Evolutionary conservation across 2,329 filamentous ascomycete genomes (phyloP), one percentile per base, ranked within the genome.

Genomic region (Coniochaeta sp.): DNA sequence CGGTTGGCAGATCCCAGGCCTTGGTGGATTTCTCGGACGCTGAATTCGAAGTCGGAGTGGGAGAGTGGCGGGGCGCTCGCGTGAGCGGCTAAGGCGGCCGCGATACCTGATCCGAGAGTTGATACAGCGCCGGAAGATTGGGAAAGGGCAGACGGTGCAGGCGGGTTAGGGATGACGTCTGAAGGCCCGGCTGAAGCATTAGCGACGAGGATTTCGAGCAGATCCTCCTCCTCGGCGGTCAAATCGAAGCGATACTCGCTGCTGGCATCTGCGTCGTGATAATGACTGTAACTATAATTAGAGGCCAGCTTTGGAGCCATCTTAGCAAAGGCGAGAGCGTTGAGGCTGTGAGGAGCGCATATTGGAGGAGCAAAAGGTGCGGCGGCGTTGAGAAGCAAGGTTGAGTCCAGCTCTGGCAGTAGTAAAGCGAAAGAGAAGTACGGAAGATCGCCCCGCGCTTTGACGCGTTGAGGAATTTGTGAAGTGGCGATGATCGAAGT

Each of bases 171-270:
- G 2, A 8, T n/a, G 4, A 30, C 24, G 9, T 5, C 14, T 17
- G 54, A 24, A 17, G 12, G 9, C 10, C 9, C 22, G 10, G 54
- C 36, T 17, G 54, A 56, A 56, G 54, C 40, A 55, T 58, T 58
- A 40, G 65, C 64, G 55, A 60, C 42, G 42, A 64, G 44, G 42
- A 63, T 73, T 61, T 58, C 71, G 66, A 81, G 65, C 52, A 76
- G 62, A 44, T 75, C 65, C 61, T 82, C 79, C 32, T 82, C 79
- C 30, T 81, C 79, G 1, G 69, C 63, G 2, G 77, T 76, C 50
- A 80, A 70, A 63, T 81, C 75, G 65, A 78, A 80, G 60, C 72
- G 76, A 67, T 77, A 81, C 50, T 80, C 77, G 64, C 70, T 73
- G 63, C 77, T 74, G 62, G 68, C 72, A 62, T 75, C 73, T 44